Conservation (phyloP, 768 basidiomycete genomes). For the Rubroboletus pulcherrimus region DNA sequence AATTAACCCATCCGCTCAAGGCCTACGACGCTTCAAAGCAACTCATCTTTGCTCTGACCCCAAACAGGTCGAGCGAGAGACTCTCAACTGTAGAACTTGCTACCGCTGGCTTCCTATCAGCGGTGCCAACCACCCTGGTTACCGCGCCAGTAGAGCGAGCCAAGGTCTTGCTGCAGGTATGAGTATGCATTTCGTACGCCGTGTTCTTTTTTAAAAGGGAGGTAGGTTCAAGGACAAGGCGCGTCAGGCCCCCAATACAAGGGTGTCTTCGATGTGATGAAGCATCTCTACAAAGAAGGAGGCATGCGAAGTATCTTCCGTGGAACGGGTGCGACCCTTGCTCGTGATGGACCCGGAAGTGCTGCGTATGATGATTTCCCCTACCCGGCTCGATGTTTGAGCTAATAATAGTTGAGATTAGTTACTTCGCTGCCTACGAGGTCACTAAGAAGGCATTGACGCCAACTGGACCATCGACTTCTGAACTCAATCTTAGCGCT, state of each 20-base stretch:
- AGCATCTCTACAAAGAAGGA: slow-evolving; percentile 89
- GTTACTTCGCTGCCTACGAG: slow-evolving; percentile 98
- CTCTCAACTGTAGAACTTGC: slow-evolving; percentile 82
- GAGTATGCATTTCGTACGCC: slow-evolving; percentile 7
- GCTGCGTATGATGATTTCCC: slow-evolving; percentile 68
- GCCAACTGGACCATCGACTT: slow-evolving; percentile 73
- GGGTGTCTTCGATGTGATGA: slow-evolving; percentile 88
- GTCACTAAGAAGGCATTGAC: slow-evolving; percentile 84
- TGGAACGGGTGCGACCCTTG: slow-evolving; percentile 90
- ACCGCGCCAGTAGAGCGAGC: slow-evolving; percentile 97
- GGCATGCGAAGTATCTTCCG: slow-evolving; percentile 89
- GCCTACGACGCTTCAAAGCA: slow-evolving; percentile 93
- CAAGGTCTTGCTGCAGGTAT: slow-evolving; percentile 89
- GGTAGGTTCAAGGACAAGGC: slow-evolving; percentile 87
- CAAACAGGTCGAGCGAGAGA: slow-evolving; percentile 59
- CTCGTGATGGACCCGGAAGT: slow-evolving; percentile 93
- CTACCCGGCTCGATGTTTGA: neutral
- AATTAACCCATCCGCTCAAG: slow-evolving; percentile 37
- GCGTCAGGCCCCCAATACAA: slow-evolving; percentile 69
- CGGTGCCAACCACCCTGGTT: slow-evolving; percentile 84
- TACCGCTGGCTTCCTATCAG: slow-evolving; percentile 89
- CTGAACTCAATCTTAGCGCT: slow-evolving; percentile 78
- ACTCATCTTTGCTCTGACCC: slow-evolving; percentile 74
- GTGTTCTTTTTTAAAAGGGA: slow-evolving; percentile 15
- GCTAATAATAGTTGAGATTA: slow-evolving; percentile 29